Conservation (phyloP, 805 yeast genomes). For the Saccharomyces jurei region DNA sequence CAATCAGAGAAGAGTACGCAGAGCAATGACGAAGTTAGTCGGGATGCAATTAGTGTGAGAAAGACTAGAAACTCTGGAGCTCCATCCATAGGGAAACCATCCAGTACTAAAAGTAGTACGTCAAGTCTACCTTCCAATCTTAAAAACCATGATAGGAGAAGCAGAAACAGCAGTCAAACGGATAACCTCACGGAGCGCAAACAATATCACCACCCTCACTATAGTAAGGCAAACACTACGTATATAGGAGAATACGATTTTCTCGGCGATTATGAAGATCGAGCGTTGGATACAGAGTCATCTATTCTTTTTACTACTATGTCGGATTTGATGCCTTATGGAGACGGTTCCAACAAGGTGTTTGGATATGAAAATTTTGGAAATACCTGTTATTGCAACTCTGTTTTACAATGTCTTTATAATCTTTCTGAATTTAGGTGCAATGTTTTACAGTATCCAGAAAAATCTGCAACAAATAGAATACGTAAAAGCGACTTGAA, state of each 20-base stretch:
- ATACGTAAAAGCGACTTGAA: constrained; percentile 34
- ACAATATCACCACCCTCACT: background rate
- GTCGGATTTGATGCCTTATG: constrained; percentile 35
- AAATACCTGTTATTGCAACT: constrained; percentile 90
- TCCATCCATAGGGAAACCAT: background rate
- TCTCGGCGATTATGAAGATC: background rate
- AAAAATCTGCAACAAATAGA: constrained; percentile 24
- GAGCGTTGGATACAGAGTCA: background rate
- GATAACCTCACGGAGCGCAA: background rate
- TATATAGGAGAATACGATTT: background rate
- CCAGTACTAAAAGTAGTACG: background rate
- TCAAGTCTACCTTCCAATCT: background rate
- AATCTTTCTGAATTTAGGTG: constrained; percentile 63
- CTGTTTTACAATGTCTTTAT: constrained; percentile 81
- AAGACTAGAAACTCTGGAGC: background rate
- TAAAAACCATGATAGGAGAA: constrained; percentile 4
- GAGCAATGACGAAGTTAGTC: background rate
- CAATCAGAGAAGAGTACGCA: background rate
- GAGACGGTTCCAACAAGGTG: constrained; percentile 61
- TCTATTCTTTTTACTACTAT: background rate
- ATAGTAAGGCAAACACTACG: background rate
- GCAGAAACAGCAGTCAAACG: background rate
- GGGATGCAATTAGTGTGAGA: background rate
- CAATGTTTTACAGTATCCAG: constrained; percentile 43
- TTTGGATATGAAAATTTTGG: constrained; percentile 84